These are phyloP conservation scores for Panicum hallii DNA, from an alignment of 202 grass and related monocot genomes.

Conservation along the genomic window DNA sequence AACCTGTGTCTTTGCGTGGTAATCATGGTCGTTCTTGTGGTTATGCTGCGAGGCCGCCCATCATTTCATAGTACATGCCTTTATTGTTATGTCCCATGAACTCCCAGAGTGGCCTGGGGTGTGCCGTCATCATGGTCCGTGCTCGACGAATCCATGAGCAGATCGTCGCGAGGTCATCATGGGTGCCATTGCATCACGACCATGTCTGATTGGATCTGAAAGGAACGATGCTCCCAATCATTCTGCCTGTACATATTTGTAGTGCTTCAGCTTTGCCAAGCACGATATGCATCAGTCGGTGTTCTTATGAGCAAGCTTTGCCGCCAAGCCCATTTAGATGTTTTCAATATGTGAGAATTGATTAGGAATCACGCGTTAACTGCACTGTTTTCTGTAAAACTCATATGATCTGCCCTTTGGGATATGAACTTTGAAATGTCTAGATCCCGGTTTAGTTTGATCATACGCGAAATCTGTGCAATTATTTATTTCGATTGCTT, in stretches of 20 bases:
- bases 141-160: slow-evolving; percentile 21
- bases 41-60: slow-evolving; percentile 6
- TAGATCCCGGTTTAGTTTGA: background rate
- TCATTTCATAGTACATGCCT: slow-evolving; percentile 45
- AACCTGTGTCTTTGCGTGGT: slow-evolving; percentile 21
- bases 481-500: background rate
- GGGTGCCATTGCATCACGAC: slow-evolving; percentile 8
- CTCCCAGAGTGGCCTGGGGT: slow-evolving; percentile 1
- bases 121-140: slow-evolving; percentile 25
- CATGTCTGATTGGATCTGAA: slow-evolving; percentile 37
- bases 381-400: background rate
- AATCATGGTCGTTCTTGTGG: slow-evolving; percentile 30
- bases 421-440: background rate
- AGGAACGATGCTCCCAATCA: slow-evolving; percentile 30
- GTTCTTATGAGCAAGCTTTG: background rate
- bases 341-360: background rate
- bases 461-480: background rate
- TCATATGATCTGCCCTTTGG: background rate
- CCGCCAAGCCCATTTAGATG: background rate
- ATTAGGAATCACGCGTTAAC: background rate
- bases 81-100: slow-evolving; percentile 46
- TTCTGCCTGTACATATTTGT: slow-evolving; percentile 12
- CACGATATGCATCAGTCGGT: background rate
- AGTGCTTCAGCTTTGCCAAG: slow-evolving; percentile 31
- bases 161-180: slow-evolving; percentile 29